Evolutionary conservation across 129 eudicot genomes (phyloP).

Genomic region (Oenanthe sinensis): DNA sequence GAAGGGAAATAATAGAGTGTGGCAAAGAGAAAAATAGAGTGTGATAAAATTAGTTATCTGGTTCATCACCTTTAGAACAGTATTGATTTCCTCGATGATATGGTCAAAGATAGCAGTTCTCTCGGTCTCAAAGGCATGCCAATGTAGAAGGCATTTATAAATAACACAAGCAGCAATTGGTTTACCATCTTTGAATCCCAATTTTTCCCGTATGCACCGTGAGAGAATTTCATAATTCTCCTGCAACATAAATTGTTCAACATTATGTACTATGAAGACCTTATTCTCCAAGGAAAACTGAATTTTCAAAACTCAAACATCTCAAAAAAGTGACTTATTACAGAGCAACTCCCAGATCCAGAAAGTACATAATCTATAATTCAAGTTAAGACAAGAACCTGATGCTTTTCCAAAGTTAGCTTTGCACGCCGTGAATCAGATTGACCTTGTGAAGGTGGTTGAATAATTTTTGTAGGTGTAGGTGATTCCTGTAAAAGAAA

Average conservation of each 20-base stretch:
- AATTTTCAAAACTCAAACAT: background rate
- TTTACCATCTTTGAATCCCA: constrained; percentile 91
- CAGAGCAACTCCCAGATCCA: background rate
- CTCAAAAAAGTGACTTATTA: background rate
- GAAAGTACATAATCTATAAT: background rate
- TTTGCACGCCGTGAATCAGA: constrained; percentile 79
- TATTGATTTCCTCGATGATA: constrained; percentile 78
- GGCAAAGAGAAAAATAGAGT: too few relatives aligned
- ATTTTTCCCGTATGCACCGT: constrained; percentile 66
- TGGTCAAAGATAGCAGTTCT: constrained; percentile 92
- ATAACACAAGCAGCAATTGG: constrained; percentile 95
- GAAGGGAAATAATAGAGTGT: background rate
- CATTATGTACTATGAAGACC: background rate
- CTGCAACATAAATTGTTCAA: constrained; percentile 28
- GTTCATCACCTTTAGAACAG: constrained; percentile 51
- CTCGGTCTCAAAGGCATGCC: constrained; percentile 97
- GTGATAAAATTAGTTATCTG: background rate
- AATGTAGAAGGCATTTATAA: constrained; percentile 85
- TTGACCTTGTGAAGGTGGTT: constrained; percentile 62
- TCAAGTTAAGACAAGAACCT: constrained; percentile 38
- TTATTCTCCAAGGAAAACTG: background rate
- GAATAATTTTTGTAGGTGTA: constrained; percentile 63
- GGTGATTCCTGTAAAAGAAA: constrained; percentile 69
- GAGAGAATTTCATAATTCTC: constrained; percentile 70
- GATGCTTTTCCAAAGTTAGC: constrained; percentile 67